Evolutionary conservation across 2,329 filamentous ascomycete species (phyloP), one percentile per base, ranked within the genome.

Genomic region (Cordyceps javanica): DNA sequence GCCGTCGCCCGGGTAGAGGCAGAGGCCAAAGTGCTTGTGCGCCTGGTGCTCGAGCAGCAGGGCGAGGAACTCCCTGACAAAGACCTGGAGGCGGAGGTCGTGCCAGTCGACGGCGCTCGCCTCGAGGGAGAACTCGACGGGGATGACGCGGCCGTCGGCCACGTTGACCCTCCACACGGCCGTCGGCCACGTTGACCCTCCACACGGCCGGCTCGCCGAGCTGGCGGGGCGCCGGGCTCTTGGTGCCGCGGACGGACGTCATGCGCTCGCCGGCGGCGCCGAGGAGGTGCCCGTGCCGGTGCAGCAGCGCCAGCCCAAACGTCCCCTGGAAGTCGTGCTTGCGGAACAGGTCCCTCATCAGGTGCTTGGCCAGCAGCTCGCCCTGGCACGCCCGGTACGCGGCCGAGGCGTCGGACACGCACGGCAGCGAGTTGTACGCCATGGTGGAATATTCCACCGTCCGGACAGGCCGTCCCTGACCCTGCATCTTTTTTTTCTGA

Each of bases 331-430:
- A 38, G 32, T 30, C n/a, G 46, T 58, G 46, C 23, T n/a, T 45
- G 9, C 55, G 55, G 23, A 58, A 58, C 4, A 58, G 39, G 28
- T 58, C 55, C 19, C 9, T 26, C 46, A 58, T 58, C 6, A 45
- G 25, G 16, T 39, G n/a, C 1, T 16, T 1, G 21, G 28, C 46
- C 11, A 58, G 46, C 14, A 9, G 8, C 11, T 39, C 39, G 21
- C 55, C 55, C 3, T 25, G 5, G 23, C 46, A 52, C 5, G 11
- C 26, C 11, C 16, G 26, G 13, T 46, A 58, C 19, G 38, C 55
- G 30, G 36, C 41, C 2, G 50, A 14, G 10, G 55, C 55, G 16
- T 16, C 13, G 21, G 26, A 4, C 11, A 44, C 21, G 25, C 16
- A 5, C 8, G 45, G 54, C 11, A 57, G 45, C 1, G 45, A 42